Evolutionary conservation across 331 rosid species (phyloP).

Genomic region (Quercus phellos): DNA sequence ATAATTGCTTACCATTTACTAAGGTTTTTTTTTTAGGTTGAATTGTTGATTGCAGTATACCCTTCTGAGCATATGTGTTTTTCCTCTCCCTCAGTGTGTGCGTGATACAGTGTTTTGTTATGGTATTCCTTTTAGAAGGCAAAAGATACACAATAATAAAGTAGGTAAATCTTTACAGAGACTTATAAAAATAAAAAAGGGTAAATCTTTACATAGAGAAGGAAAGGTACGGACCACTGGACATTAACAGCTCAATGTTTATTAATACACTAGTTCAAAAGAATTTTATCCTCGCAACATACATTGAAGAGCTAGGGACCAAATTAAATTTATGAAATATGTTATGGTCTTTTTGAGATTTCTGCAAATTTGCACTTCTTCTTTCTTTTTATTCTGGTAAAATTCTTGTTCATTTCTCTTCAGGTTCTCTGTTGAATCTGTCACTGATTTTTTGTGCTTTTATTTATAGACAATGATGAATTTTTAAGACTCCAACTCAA

Average conservation of each 20-base stretch:
- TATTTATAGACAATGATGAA: slow-evolving; percentile 48
- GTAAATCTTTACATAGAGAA: neutral
- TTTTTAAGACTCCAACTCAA: slow-evolving; percentile 57
- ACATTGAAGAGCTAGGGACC: neutral
- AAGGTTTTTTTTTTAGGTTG: neutral
- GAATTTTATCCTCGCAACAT: neutral
- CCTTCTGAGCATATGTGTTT: too few species aligned
- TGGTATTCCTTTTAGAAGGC: neutral
- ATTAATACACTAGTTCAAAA: neutral
- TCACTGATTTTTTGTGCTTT: neutral
- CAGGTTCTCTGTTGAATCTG: neutral
- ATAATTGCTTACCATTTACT: slow-evolving; percentile 1
- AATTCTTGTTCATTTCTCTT: neutral
- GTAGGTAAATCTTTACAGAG: neutral
- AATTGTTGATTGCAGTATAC: neutral
- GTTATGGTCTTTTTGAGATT: neutral
- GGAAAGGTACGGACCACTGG: neutral
- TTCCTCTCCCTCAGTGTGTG: too few species aligned
- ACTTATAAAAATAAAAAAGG: neutral
- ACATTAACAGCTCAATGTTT: neutral
- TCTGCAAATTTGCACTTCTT: neutral
- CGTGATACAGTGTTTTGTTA: neutral
- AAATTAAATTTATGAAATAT: neutral
- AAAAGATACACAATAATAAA: neutral
- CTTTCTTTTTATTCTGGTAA: neutral